These are phyloP conservation scores for Aureobasidium sp. DNA, from an alignment of 2,329 filamentous ascomycete species.

Conservation along the genomic window DNA sequence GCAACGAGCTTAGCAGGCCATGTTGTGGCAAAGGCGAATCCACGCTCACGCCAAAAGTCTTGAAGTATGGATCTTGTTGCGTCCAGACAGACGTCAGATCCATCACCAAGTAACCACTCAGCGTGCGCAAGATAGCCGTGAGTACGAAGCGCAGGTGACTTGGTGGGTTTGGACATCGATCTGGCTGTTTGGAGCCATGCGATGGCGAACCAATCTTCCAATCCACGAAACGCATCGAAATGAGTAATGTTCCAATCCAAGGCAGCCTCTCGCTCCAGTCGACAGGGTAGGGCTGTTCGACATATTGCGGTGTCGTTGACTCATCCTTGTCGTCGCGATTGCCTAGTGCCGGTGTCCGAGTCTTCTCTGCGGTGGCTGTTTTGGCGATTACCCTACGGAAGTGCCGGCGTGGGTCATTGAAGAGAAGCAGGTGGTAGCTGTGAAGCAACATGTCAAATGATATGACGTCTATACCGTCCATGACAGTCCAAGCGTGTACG, in stretches of 20 bases:
- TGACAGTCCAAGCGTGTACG: conserved; percentile 24
- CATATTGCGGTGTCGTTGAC: background rate
- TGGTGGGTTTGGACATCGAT: conserved; percentile 13
- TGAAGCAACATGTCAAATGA: conserved; percentile 25
- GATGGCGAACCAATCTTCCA: conserved; percentile 24
- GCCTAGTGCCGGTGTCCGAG: conserved; percentile 5
- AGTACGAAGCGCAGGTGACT: conserved; percentile 19
- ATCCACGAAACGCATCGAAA: conserved; percentile 23
- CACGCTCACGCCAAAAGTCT: conserved; percentile 17
- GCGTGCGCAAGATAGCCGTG: conserved; percentile 19
- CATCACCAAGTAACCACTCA: conserved; percentile 22
- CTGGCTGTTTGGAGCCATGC: conserved; percentile 24
- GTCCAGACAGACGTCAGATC: conserved; percentile 24
- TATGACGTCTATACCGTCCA: conserved; percentile 27
- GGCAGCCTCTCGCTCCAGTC: conserved; percentile 20
- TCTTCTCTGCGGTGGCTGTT: background rate
- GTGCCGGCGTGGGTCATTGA: conserved; percentile 24
- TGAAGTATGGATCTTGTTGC: conserved; percentile 24
- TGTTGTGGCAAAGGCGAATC: conserved; percentile 18
- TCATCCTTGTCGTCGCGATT: background rate
- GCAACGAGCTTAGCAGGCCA: conserved; percentile 3
- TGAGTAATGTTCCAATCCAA: conserved; percentile 24
- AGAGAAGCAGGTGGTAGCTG: conserved; percentile 22
- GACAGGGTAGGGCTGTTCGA: conserved; percentile 22
- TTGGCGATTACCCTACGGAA: conserved; percentile 18